These are phyloP conservation scores for Aegle marmelos DNA, from an alignment of 345 rosid genomes.

Conservation along the genomic window DNA sequence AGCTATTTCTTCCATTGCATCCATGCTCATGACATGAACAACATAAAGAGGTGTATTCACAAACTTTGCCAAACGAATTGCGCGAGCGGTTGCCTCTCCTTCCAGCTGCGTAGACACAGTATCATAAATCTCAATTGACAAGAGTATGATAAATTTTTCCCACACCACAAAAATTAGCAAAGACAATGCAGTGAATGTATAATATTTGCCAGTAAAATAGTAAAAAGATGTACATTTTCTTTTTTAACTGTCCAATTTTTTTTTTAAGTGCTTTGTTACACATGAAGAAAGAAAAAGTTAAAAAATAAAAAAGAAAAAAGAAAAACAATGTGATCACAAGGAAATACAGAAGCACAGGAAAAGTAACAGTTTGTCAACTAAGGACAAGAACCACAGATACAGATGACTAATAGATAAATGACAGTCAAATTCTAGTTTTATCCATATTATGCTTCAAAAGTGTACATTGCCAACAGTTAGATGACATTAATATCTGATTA, in stretches of 20 bases:
- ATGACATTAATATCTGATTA: not conserved
- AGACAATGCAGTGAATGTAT: not conserved
- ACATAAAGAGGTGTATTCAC: slow-evolving; percentile 92
- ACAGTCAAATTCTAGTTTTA: not conserved
- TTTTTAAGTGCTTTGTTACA: not conserved
- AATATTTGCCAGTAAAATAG: not conserved
- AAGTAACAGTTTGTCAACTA: not conserved
- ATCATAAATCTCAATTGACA: not conserved
- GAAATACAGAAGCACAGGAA: not conserved
- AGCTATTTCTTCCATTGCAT: slow-evolving; percentile 98
- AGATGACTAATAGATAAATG: not conserved
- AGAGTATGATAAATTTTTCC: not conserved
- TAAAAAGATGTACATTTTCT: not conserved
- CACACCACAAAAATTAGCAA: not conserved
- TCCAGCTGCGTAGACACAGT: slow-evolving; percentile 56
- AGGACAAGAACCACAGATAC: not conserved
- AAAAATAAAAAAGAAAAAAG: no score
- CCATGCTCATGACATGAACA: slow-evolving; percentile 98
- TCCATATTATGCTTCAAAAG: not conserved
- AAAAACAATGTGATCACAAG: not conserved
- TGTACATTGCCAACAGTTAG: not conserved
- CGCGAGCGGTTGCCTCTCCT: slow-evolving; percentile 96
- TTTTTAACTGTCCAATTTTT: not conserved
- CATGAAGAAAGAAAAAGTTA: not conserved
- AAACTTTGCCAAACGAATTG: slow-evolving; percentile 85